These are phyloP conservation scores for Iberis pinnata DNA, from an alignment of 345 rosid species.

Conservation along the genomic window DNA sequence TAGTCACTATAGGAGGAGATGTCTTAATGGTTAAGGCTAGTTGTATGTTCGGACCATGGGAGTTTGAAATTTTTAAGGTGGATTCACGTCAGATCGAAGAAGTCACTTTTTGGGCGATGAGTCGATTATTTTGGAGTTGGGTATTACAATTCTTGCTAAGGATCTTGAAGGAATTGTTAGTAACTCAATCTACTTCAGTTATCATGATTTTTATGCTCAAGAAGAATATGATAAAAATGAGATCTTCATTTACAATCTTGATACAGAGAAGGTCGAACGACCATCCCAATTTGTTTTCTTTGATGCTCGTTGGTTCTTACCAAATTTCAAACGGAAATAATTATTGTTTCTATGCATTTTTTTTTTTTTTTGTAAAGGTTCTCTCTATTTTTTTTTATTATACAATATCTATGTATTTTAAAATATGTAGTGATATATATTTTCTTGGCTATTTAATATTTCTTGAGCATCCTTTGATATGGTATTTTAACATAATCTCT, in stretches of 20 bases:
- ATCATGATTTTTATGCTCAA: not conserved
- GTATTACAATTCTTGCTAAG: slow-evolving; percentile 4
- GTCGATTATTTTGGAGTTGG: not conserved
- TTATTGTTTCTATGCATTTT: too few relatives aligned
- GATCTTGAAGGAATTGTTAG: not conserved
- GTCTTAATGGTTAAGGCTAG: not conserved
- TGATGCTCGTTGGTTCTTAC: slow-evolving; percentile 4
- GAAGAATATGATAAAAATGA: not conserved
- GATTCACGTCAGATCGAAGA: not conserved
- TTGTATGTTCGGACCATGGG: not conserved
- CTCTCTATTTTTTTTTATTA: too few relatives aligned
- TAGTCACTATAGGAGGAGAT: not conserved
- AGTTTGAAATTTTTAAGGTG: slow-evolving; percentile 5
- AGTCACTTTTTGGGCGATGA: not conserved
- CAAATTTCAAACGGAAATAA: not conserved
- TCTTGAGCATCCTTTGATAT: too few relatives aligned
- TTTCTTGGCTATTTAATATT: too few relatives aligned
- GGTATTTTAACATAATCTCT: too few relatives aligned
- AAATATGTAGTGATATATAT: too few relatives aligned
- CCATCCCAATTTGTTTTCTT: not conserved
- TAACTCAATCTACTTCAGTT: slow-evolving; percentile 6
- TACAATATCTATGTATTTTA: too few relatives aligned
- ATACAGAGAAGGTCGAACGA: slow-evolving; percentile 4
- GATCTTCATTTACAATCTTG: not conserved
- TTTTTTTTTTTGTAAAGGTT: too few relatives aligned